phyloP scores from a whole-genome alignment of 176 grass and related monocot genomes.

The Secale cereale region DNA sequence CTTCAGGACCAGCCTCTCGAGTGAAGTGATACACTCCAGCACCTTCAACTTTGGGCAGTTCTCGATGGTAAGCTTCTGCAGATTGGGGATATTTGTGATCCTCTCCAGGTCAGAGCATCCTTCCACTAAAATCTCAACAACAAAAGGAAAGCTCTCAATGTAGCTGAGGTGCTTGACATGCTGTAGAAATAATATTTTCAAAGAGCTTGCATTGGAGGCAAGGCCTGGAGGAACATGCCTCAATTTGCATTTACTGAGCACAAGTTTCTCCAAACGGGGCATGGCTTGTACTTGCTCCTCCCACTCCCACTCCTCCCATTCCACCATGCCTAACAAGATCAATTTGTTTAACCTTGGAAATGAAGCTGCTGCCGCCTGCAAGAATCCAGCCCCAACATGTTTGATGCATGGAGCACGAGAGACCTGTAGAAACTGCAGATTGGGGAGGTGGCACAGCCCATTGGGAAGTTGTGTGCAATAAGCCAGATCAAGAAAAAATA shows the following conservation, averaged over 20 bases:
- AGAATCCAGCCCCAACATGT: neutral
- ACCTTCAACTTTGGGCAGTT: neutral
- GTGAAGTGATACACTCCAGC: neutral
- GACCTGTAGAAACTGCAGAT: neutral
- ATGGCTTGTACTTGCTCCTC: neutral
- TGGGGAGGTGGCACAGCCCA: neutral
- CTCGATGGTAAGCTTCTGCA: neutral
- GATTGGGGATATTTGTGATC: neutral
- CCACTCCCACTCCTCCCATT: neutral
- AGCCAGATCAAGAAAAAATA: neutral
- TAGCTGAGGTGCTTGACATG: neutral
- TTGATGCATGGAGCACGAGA: neutral
- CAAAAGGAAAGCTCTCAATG: neutral
- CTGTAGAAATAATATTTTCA: fast-evolving
- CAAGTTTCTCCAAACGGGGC: neutral
- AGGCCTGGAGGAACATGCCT: neutral
- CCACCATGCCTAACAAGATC: neutral
- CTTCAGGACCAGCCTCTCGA: neutral
- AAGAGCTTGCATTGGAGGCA: neutral
- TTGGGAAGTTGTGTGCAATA: neutral
- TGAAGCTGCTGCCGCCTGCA: neutral
- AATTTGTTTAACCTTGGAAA: neutral
- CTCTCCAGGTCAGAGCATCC: neutral
- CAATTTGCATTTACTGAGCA: neutral
- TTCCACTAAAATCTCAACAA: neutral